Evolutionary conservation across 1,284 basidiomycete species (phyloP).

Genomic region (Naganishia sp.): DNA sequence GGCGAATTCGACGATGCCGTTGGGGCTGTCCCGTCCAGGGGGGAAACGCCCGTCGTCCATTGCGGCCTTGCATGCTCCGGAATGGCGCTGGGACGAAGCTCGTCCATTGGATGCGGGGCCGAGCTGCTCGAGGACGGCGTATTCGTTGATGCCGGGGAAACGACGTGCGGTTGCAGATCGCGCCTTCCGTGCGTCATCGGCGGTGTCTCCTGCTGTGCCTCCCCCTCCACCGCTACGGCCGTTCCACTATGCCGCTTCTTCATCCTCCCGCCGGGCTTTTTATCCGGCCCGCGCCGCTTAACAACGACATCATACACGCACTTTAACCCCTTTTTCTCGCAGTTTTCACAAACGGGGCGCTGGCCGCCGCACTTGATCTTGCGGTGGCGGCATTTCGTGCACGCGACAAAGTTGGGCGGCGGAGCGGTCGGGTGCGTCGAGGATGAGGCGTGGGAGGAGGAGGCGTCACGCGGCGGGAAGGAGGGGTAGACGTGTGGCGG

Average conservation of each 20-base stretch:
- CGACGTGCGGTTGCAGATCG: not conserved
- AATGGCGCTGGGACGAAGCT: not conserved
- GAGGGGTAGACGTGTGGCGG: too few species aligned
- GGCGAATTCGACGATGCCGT: not conserved
- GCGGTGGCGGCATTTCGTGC: slow-evolving; percentile 31
- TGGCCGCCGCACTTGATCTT: slow-evolving; percentile 51
- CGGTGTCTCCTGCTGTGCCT: not conserved
- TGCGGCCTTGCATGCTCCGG: not conserved
- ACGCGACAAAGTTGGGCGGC: slow-evolving; percentile 30
- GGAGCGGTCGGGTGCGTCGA: not conserved
- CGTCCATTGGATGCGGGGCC: not conserved
- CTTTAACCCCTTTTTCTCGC: slow-evolving; percentile 45
- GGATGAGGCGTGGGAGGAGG: not conserved
- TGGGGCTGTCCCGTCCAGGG: not conserved
- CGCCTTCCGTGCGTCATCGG: not conserved
- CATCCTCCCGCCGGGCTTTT: slow-evolving; percentile 45
- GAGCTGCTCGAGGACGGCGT: slow-evolving; percentile 1
- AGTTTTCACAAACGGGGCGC: slow-evolving; percentile 52
- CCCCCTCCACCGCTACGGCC: not conserved
- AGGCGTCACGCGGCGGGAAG: not conserved
- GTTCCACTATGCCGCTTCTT: slow-evolving; percentile 24
- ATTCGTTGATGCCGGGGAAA: slow-evolving; percentile 3
- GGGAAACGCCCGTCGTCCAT: not conserved
- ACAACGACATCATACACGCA: slow-evolving; percentile 54
- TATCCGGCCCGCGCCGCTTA: slow-evolving; percentile 55